Base-by-base conservation (phyloP, 768 basidiomycete species). In the Termitomyces sp. region DNA sequence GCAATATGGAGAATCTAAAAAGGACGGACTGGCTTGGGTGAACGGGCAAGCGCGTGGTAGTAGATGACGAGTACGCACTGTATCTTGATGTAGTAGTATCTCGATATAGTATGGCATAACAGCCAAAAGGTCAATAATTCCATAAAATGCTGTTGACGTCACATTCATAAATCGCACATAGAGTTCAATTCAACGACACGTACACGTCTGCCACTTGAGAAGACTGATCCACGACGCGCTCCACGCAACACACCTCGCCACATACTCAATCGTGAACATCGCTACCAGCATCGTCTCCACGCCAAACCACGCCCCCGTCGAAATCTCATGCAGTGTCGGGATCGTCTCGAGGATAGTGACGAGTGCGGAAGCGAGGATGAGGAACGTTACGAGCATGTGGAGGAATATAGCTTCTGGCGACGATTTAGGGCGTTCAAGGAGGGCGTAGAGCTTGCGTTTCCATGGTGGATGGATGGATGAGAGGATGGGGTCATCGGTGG, bases 81-180 rank as follows among this genome's bases (percentile, higher is more conserved):
- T 94, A 68, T 97, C 94, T 72, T 93, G 89, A 35, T 82, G 84
- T 11, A 94, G 65, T 27, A 89, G 70, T 48, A 95, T 77, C 71
- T 95, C 94, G 50, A 96, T 83, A 67, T 93, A 95, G 64, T 94
- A 95, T 2, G 94, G 94, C 22, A 90, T 63, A 44, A 96, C 93
- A 3, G 92, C 88, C 53, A 95, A 76, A 15, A 93, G 69, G 64
- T 96, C 94, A 66, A 93, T 83, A 22, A 95, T 79, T 5, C 90
- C 91, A 67, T 88, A 94, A 69, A 94, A 91, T 3, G 88, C 87
- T 67, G 48, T 32, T 25, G 25, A 20, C 39, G 13, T 58, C 54
- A 52, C 56, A 52, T n/a, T n/a, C n/a, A n/a, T 50, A 44, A 20
- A 73, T 77, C 62, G 58, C 16, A 11, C 1, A 31, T 36, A n/a